A percentile compares a stretch with the other conserved stretches of the same genome.
Conservation (phyloP, 2,329 filamentous ascomycete genomes). For the Penicillium sp. region DNA sequence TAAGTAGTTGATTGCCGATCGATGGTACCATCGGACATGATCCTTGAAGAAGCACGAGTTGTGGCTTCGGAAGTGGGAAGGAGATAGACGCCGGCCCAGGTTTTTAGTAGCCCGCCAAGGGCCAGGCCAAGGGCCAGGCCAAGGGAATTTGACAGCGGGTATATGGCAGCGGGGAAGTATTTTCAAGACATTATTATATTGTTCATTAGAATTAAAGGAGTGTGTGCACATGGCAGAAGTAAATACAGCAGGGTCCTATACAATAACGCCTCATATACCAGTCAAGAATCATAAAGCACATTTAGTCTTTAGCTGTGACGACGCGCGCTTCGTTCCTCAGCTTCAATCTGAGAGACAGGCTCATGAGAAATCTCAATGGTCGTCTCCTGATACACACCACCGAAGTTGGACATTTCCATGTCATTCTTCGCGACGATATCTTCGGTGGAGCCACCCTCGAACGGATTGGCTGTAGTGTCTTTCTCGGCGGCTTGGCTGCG, state of each 20-base stretch:
- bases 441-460: slow-evolving; percentile 47
- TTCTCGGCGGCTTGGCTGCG: slow-evolving; percentile 18
- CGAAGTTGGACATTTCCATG: slow-evolving; percentile 33
- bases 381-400: slow-evolving; percentile 44
- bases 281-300: neutral
- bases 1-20: neutral
- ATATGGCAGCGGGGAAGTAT: neutral
- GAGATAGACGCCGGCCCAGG: neutral
- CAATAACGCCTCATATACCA: neutral
- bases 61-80: neutral
- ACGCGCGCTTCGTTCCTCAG: slow-evolving; percentile 5
- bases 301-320: slow-evolving; percentile 3
- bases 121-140: neutral
- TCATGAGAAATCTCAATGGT: slow-evolving; percentile 45
- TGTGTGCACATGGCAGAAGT: neutral
- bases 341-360: slow-evolving; percentile 19
- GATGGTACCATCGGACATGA: neutral
- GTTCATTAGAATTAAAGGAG: neutral
- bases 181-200: neutral
- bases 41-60: neutral
- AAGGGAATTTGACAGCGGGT: neutral
- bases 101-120: neutral
- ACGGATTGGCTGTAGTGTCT: slow-evolving; percentile 23
- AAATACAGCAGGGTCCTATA: neutral
- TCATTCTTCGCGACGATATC: slow-evolving; percentile 40